Base-by-base conservation (phyloP, 202 grass and related monocot species). In the Eragrostis tef region DNA sequence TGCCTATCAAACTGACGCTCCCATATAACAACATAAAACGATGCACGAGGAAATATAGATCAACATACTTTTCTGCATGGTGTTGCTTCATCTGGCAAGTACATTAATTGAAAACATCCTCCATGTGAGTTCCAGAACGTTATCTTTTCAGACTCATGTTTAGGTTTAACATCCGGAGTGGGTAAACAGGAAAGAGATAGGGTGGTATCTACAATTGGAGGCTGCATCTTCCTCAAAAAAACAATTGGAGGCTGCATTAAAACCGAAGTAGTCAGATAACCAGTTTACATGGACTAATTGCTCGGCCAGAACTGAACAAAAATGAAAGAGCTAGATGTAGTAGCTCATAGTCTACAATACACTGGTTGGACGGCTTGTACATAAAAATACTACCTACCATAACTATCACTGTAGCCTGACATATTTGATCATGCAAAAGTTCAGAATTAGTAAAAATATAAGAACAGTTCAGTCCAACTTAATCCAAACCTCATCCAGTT, bases 141-240 rank as follows among this genome's bases (percentile, higher is more conserved):
- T 19, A 53, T 71, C 90, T 93, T 98, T 83, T 94, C 91, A 26
- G 90, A 79, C 54, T 98, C 91, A 21, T 98, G 80, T 79, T 89
- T 94, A 44, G 95, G 90, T 78, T 94, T 93, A 64, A 91, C 82
- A 71, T 98, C 94, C 3, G 54, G 87, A 36, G 73, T 89, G 78
- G 77, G 66, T 67, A 75, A 53, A 53, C 16, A 53, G 16, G 15
- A 53, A 53, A 53, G 16, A 53, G 50, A 53, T 7, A 16, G 16
- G 7, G 50, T 19, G 50, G 19, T 17, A 53, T 53, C 16, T 53
- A 53, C 50, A 53, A 53, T 7, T 53, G 15, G 15, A 53, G 90
- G 83, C 92, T 99, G 86, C 92, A 91, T 83, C 5, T 39, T 39
- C 34, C 34, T 39, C 34, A 39, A 39, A 39, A 39, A 3, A 39